phyloP scores from a whole-genome alignment of 1,284 basidiomycete genomes.

The Ceratobasidium sp. region DNA sequence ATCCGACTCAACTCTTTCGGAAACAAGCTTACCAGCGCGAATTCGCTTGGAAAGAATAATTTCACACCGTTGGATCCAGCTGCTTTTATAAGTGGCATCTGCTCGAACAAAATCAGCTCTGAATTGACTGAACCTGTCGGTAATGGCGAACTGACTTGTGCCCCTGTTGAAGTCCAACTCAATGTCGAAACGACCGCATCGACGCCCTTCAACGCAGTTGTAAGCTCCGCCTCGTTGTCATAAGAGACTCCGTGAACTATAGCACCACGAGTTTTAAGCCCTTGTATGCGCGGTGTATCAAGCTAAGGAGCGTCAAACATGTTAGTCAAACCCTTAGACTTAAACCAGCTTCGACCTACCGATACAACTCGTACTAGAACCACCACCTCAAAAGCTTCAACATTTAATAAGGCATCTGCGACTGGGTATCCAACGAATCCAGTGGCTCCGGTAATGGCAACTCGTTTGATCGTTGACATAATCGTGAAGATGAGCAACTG shows the following conservation, averaged over 20 bases:
- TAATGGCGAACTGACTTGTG: too few species aligned
- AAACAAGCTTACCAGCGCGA: slow-evolving; percentile 20
- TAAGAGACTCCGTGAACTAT: slow-evolving; percentile 11
- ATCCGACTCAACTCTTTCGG: neutral
- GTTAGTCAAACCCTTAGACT: too few species aligned
- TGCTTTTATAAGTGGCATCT: slow-evolving; percentile 28
- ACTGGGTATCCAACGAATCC: slow-evolving; percentile 33
- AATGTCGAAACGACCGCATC: slow-evolving; percentile 34
- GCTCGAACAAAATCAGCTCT: too few species aligned
- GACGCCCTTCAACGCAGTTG: neutral
- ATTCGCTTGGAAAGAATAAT: slow-evolving; percentile 39
- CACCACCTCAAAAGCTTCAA: slow-evolving; percentile 10
- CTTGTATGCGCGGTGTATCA: slow-evolving; percentile 22
- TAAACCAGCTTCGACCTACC: too few species aligned
- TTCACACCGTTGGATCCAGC: slow-evolving; percentile 9
- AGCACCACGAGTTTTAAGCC: slow-evolving; percentile 6
- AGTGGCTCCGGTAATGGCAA: slow-evolving; percentile 26
- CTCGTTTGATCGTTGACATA: slow-evolving; percentile 19
- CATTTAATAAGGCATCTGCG: slow-evolving; percentile 8
- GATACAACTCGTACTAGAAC: slow-evolving; percentile 27
- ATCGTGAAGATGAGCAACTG: neutral
- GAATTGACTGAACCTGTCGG: too few species aligned
- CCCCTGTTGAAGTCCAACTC: slow-evolving; percentile 17
- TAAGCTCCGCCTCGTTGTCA: slow-evolving; percentile 31
- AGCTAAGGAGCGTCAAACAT: too few species aligned